These are phyloP conservation scores for Silybum marianum DNA, from an alignment of 129 eudicot genomes.

Conservation along the genomic window DNA sequence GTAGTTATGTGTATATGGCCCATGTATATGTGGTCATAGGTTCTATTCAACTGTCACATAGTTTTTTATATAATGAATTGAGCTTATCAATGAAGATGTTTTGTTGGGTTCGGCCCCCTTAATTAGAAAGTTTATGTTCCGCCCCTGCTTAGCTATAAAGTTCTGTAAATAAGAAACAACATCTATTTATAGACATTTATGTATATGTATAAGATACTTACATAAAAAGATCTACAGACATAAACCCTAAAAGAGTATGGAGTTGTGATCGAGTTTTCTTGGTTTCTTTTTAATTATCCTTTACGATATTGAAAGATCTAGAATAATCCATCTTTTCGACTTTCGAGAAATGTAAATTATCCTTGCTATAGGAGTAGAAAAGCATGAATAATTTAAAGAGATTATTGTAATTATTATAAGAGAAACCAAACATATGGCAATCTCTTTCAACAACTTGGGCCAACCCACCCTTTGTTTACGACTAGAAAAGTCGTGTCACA, in stretches of 20 bases:
- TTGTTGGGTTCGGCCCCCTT: too few relatives aligned
- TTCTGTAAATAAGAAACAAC: neutral
- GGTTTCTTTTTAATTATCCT: too few relatives aligned
- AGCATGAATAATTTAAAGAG: neutral
- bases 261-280: neutral
- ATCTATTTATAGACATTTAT: neutral
- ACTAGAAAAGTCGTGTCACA: conserved; percentile 13
- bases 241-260: neutral
- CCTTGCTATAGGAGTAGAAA: neutral
- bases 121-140: too few relatives aligned
- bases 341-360: too few relatives aligned
- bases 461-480: conserved; percentile 13
- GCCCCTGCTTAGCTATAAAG: neutral
- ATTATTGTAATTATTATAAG: neutral
- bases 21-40: too few relatives aligned
- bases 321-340: too few relatives aligned
- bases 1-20: too few relatives aligned
- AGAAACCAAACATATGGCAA: neutral
- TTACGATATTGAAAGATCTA: too few relatives aligned
- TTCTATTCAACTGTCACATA: too few relatives aligned
- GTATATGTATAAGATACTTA: neutral
- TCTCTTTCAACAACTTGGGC: neutral
- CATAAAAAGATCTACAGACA: neutral
- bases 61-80: too few relatives aligned
- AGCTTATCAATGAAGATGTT: too few relatives aligned